These are phyloP conservation scores for Aspergillus hancockii DNA, from an alignment of 495 filamentous ascomycete species.

Conservation along the genomic window DNA sequence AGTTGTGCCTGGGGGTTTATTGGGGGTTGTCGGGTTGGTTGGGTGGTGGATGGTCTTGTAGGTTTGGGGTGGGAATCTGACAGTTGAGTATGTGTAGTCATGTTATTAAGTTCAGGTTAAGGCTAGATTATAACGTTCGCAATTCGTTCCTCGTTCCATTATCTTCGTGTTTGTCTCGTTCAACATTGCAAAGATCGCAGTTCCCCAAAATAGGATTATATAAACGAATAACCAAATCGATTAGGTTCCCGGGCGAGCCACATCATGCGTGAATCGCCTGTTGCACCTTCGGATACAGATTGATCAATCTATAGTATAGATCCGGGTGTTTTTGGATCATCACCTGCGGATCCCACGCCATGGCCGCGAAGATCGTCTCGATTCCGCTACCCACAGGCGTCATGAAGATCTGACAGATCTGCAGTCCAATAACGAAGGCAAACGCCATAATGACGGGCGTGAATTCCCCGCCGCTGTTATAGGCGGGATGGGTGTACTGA, in stretches of 20 bases:
- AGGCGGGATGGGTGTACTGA: slow-evolving; percentile 72
- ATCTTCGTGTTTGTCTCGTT: background rate
- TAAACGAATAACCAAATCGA: too few relatives aligned
- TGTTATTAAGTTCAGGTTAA: background rate
- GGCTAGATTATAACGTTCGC: background rate
- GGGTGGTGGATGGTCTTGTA: too few relatives aligned
- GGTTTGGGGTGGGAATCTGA: too few relatives aligned
- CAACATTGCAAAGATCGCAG: background rate
- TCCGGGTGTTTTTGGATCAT: slow-evolving; percentile 80
- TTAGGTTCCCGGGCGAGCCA: background rate
- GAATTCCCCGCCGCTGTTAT: slow-evolving; percentile 70
- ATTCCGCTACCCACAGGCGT: slow-evolving; percentile 65
- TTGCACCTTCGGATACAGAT: slow-evolving; percentile 83
- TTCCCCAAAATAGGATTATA: background rate
- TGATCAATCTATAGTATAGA: slow-evolving; percentile 72
- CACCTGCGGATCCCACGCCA: slow-evolving; percentile 86
- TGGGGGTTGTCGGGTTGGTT: too few relatives aligned
- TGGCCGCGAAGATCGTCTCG: slow-evolving; percentile 84
- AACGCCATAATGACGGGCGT: slow-evolving; percentile 81
- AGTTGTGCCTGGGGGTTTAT: background rate
- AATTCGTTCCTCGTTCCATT: slow-evolving; percentile 1
- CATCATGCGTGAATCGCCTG: slow-evolving; percentile 61
- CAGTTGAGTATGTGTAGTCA: background rate
- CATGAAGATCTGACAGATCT: slow-evolving; percentile 86
- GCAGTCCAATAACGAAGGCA: slow-evolving; percentile 79